Percentiles rank a stretch among this genome's conserved stretches.
These are phyloP conservation scores for Heterococcus sp. DNA, from an alignment of 108 stramenopile genomes.

Conservation along the genomic window DNA sequence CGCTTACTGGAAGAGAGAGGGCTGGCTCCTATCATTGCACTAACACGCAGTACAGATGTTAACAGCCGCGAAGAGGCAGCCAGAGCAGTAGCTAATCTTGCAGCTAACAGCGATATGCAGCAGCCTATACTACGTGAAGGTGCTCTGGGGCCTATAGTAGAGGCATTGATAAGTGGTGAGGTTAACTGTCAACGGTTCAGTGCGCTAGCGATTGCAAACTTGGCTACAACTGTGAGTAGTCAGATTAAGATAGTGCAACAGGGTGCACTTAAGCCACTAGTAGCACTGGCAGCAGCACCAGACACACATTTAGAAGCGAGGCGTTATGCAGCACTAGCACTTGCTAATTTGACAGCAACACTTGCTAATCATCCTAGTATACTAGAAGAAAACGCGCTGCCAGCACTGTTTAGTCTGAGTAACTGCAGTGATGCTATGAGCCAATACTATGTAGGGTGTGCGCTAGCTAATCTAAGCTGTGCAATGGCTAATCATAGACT, in stretches of 20 bases:
- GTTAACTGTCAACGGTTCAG: constrained; percentile 68
- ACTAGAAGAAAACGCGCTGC: constrained; percentile 65
- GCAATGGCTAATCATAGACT: constrained; percentile 65
- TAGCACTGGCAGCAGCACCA: constrained; percentile 20
- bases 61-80: constrained; percentile 65
- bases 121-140: constrained; percentile 64
- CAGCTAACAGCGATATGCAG: constrained; percentile 73
- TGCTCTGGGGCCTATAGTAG: constrained; percentile 62
- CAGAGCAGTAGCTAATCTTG: constrained; percentile 72
- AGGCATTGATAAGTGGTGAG: constrained; percentile 56
- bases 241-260: constrained; percentile 74
- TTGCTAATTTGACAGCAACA: constrained; percentile 75
- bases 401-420: constrained; percentile 68
- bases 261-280: constrained; percentile 69
- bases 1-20: constrained; percentile 71
- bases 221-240: constrained; percentile 67
- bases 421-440: constrained; percentile 67
- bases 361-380: constrained; percentile 66
- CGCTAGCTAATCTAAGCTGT: constrained; percentile 73
- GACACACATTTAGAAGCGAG: constrained; percentile 60
- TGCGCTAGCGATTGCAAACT: constrained; percentile 72
- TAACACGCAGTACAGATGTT: constrained; percentile 56
- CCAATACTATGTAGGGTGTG: constrained; percentile 72
- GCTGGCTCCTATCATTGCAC: constrained; percentile 64
- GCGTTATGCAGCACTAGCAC: constrained; percentile 67